Conservation (phyloP, 805 yeast species). For the Candida hispaniensis region DNA sequence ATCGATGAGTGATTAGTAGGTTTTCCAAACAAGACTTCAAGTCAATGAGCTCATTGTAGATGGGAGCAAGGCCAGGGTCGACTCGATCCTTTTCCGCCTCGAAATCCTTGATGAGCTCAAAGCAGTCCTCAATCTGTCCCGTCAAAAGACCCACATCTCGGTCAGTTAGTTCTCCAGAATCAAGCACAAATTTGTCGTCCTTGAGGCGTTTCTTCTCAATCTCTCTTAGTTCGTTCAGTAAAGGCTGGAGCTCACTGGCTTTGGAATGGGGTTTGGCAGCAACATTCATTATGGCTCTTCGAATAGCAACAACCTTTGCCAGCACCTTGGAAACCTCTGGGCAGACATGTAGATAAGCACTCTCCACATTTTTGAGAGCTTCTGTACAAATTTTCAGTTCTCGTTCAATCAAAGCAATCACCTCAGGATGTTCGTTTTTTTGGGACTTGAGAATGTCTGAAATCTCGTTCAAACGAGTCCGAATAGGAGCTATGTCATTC, state of each 20-base stretch:
- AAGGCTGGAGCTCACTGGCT: constrained; percentile 28
- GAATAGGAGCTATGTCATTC: constrained; percentile 72
- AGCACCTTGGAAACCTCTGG: constrained; percentile 41
- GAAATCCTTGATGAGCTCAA: constrained; percentile 60
- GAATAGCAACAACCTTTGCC: constrained; percentile 49
- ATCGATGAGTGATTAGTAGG: constrained; percentile 80
- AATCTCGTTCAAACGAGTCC: constrained; percentile 62
- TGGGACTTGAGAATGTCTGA: constrained; percentile 44
- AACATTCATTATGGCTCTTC: constrained; percentile 49
- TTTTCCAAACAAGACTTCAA: constrained; percentile 70
- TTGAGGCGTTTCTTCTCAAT: constrained; percentile 40
- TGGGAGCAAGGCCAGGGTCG: constrained; percentile 41
- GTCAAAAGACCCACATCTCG: constrained; percentile 6
- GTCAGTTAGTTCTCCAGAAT: constrained; percentile 21
- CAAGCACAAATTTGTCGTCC: constrained; percentile 41
- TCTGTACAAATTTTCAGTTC: constrained; percentile 56
- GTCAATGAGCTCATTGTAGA: constrained; percentile 52
- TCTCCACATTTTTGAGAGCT: constrained; percentile 47
- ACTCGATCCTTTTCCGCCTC: constrained; percentile 36
- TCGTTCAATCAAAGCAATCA: constrained; percentile 47
- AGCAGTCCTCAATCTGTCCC: constrained; percentile 57
- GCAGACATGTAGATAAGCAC: constrained; percentile 43
- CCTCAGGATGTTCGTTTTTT: constrained; percentile 41
- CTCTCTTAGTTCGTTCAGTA: constrained; percentile 33
- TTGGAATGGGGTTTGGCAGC: constrained; percentile 35